A percentile compares a stretch with the other conserved stretches of the same genome.
phyloP scores from a whole-genome alignment of 371 early-diverging fungal species.

The Actinomucor elegans region DNA sequence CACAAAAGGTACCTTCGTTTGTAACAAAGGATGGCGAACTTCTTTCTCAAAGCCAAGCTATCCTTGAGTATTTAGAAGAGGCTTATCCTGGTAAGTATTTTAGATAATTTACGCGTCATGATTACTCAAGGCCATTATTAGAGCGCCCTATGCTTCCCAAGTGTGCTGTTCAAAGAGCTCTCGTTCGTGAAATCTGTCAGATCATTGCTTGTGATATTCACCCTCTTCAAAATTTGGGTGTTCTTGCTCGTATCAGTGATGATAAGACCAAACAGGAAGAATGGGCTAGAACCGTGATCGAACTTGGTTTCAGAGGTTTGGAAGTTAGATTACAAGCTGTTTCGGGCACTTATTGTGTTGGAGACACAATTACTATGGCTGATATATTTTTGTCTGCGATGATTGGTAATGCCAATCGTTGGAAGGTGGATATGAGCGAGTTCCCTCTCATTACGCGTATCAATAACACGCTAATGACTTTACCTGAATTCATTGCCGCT shows the following conservation, averaged over 20 bases:
- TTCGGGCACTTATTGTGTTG: slow-evolving; percentile 77
- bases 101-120: background rate
- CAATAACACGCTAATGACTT: slow-evolving; percentile 41
- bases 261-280: slow-evolving; percentile 51
- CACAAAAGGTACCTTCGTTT: slow-evolving; percentile 69
- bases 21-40: slow-evolving; percentile 53
- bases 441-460: slow-evolving; percentile 73
- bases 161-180: slow-evolving; percentile 61
- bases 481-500: slow-evolving; percentile 72
- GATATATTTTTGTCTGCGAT: slow-evolving; percentile 84
- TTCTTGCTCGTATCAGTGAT: slow-evolving; percentile 61
- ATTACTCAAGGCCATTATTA: slow-evolving; percentile 1
- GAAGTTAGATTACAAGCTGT: slow-evolving; percentile 62
- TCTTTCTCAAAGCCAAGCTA: slow-evolving; percentile 76
- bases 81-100: slow-evolving; percentile 51
- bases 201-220: slow-evolving; percentile 85
- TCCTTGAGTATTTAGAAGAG: slow-evolving; percentile 90
- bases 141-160: slow-evolving; percentile 73
- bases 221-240: slow-evolving; percentile 84
- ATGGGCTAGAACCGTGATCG: slow-evolving; percentile 66
- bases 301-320: slow-evolving; percentile 67
- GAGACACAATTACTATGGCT: slow-evolving; percentile 83
- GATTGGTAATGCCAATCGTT: slow-evolving; percentile 75
- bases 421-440: slow-evolving; percentile 68
- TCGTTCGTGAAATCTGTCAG: slow-evolving; percentile 70